Conservation (phyloP, 192 early-diverging fungal species). For the Coemansia nantahalensis region DNA sequence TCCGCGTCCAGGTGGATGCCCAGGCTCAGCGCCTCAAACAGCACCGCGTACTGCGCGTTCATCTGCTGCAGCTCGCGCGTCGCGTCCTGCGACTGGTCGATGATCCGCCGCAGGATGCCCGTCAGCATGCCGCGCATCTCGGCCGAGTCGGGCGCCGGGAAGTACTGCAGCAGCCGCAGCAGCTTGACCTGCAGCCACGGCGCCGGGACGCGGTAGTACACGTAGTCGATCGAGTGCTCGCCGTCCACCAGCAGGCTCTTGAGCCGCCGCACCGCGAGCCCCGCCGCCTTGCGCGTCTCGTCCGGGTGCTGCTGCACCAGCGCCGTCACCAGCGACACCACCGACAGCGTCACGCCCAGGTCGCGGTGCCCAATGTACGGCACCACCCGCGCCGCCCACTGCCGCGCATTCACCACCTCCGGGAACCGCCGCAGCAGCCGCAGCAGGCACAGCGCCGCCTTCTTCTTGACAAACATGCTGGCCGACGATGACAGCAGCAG, state of each 20-base stretch:
- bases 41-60: conserved; percentile 96
- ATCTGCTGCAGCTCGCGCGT: conserved; percentile 96
- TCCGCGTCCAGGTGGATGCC: conserved; percentile 90
- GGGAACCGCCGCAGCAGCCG: conserved; percentile 86
- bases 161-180: conserved; percentile 92
- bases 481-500: conserved; percentile 81
- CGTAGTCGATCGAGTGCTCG: conserved; percentile 79
- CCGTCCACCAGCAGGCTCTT: conserved; percentile 84
- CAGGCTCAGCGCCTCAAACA: conserved; percentile 97
- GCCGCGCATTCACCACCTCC: conserved; percentile 78
- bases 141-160: conserved; percentile 73
- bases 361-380: conserved; percentile 86
- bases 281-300: conserved; percentile 65
- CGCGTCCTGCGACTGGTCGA: conserved; percentile 81
- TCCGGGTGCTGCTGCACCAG: conserved; percentile 90
- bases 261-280: conserved; percentile 76
- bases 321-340: conserved; percentile 83
- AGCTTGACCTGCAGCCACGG: conserved; percentile 99
- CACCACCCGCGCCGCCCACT: conserved; percentile 85
- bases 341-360: conserved; percentile 81
- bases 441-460: conserved; percentile 91
- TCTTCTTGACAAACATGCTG: conserved; percentile 92
- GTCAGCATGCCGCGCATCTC: conserved; percentile 64
- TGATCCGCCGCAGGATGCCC: conserved; percentile 74
- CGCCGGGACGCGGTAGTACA: conserved; percentile 97